phyloP scores from a whole-genome alignment of 2,329 filamentous ascomycete genomes.

The Hymenoscyphus repandus region DNA sequence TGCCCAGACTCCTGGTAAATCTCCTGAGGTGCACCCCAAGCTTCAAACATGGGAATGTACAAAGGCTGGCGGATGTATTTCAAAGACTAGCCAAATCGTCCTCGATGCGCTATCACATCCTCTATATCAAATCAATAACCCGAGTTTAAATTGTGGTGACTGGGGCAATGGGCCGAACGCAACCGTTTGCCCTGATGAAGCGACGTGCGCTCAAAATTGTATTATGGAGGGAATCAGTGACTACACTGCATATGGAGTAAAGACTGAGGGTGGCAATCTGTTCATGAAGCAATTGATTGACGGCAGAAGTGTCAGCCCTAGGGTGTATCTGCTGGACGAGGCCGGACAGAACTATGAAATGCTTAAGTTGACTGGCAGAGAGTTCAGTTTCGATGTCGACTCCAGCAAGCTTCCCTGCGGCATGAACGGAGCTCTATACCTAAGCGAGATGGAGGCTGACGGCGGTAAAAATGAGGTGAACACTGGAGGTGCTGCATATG shows the following conservation, averaged over 20 bases:
- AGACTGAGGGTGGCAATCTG: conserved; percentile 33
- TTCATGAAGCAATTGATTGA: conserved; percentile 28
- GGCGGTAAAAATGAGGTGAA: conserved; percentile 51
- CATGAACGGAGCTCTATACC: conserved; percentile 66
- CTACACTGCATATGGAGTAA: conserved; percentile 42
- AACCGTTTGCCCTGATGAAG: conserved; percentile 44
- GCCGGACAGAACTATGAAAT: conserved; percentile 52
- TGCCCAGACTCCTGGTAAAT: conserved; percentile 14
- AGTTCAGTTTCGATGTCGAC: conserved; percentile 59
- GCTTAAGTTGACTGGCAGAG: conserved; percentile 49
- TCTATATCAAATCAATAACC: conserved; percentile 38
- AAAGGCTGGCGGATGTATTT: conserved; percentile 41
- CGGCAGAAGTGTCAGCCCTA: conserved; percentile 32
- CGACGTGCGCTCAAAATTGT: conserved; percentile 49
- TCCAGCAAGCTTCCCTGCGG: conserved; percentile 63
- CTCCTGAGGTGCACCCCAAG: conserved; percentile 44
- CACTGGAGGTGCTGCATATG: conserved; percentile 52
- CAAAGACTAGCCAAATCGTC: conserved; percentile 43
- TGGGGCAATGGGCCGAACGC: conserved; percentile 35
- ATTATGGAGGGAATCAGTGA: conserved; percentile 46
- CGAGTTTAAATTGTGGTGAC: conserved; percentile 24
- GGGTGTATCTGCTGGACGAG: conserved; percentile 40
- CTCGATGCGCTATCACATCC: conserved; percentile 43
- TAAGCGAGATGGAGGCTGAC: conserved; percentile 56
- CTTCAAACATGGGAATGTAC: conserved; percentile 49